These are phyloP conservation scores for Artomyces pyxidatus DNA, from an alignment of 768 basidiomycete species.

Conservation along the genomic window DNA sequence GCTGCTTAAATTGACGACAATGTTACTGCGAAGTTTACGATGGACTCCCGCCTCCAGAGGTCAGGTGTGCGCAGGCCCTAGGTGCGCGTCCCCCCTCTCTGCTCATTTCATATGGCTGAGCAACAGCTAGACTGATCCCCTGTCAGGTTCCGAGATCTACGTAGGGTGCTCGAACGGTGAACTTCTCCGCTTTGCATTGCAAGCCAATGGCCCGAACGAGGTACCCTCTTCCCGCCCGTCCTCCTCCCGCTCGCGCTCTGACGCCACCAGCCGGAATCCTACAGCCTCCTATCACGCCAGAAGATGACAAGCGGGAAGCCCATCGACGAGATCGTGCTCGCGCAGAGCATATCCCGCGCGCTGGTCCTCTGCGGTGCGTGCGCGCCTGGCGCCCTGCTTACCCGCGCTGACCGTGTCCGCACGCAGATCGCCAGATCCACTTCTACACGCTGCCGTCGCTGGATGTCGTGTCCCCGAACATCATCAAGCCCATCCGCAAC, in stretches of 20 bases:
- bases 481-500: slow-evolving; percentile 73
- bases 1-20: slow-evolving; percentile 11
- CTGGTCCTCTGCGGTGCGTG: slow-evolving; percentile 67
- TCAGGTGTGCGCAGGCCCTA: slow-evolving; percentile 23
- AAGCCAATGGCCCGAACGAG: slow-evolving; percentile 46
- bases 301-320: slow-evolving; percentile 52
- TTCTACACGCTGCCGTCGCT: slow-evolving; percentile 79
- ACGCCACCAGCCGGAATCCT: slow-evolving; percentile 17
- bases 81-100: slow-evolving; percentile 13
- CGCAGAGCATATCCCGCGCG: slow-evolving; percentile 67
- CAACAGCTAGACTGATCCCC: slow-evolving; percentile 1
- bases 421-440: slow-evolving; percentile 53
- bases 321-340: slow-evolving; percentile 72
- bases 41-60: too few relatives aligned
- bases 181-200: slow-evolving; percentile 70
- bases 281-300: slow-evolving; percentile 37
- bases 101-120: background rate
- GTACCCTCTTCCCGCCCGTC: background rate
- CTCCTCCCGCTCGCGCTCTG: background rate
- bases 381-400: slow-evolving; percentile 9
- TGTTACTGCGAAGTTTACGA: slow-evolving; percentile 2
- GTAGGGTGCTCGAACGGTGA: slow-evolving; percentile 82
- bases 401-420: slow-evolving; percentile 1
- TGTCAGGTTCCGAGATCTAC: slow-evolving; percentile 73
- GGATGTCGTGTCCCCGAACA: slow-evolving; percentile 51